Conservation (phyloP, 164 flowering plant species). For the Stephania yunnanensis region DNA sequence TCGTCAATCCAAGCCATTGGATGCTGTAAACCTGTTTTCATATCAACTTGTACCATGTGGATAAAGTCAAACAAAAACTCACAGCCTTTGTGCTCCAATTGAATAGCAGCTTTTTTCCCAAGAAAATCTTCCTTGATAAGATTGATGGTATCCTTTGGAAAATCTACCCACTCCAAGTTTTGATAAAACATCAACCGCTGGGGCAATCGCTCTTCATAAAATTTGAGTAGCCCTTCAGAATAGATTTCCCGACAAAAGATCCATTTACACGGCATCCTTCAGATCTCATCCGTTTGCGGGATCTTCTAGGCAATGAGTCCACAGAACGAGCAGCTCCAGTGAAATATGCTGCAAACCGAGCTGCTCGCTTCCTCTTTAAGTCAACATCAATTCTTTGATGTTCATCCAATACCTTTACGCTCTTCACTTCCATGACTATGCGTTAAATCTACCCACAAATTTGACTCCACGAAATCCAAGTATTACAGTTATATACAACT, state of each 20-base stretch:
- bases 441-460: constrained; percentile 17
- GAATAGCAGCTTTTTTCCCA: constrained; percentile 43
- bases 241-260: constrained; percentile 29
- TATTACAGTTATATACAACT: constrained; percentile 15
- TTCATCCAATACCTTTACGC: constrained; percentile 83
- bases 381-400: constrained; percentile 26
- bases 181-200: constrained; percentile 57
- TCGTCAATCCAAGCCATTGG: constrained; percentile 95
- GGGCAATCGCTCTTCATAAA: constrained; percentile 54
- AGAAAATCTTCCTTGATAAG: constrained; percentile 43
- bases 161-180: constrained; percentile 67
- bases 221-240: constrained; percentile 48
- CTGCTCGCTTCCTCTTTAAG: constrained; percentile 56
- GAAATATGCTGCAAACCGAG: constrained; percentile 23
- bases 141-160: constrained; percentile 37
- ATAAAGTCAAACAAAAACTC: constrained; percentile 53
- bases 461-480: constrained; percentile 14
- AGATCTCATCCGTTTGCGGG: constrained; percentile 43
- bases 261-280: constrained; percentile 30
- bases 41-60: constrained; percentile 57
- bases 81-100: constrained; percentile 45
- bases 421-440: constrained; percentile 58
- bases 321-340: constrained; percentile 26
- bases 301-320: constrained; percentile 20
- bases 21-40: constrained; percentile 44